A percentile compares a stretch with the other conserved stretches of the same genome.
Conservation (phyloP, 2,329 filamentous ascomycete genomes). For the Fonsecaea pugnacius region DNA sequence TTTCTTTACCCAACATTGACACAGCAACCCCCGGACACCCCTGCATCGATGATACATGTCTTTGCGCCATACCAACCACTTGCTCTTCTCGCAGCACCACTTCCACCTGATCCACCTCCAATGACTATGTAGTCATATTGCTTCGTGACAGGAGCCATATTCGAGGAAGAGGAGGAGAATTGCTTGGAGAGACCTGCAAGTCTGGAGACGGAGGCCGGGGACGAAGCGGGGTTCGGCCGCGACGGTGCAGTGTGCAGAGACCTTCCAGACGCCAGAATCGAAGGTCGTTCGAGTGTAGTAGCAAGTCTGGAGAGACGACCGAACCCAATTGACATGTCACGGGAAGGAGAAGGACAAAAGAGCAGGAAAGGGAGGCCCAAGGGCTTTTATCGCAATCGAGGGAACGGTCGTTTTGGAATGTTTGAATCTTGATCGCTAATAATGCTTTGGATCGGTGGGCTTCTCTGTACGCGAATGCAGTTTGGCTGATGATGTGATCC, state of each 20-base stretch:
- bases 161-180: conserved; percentile 43
- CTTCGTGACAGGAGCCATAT: conserved; percentile 54
- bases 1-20: conserved; percentile 56
- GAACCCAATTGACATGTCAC: conserved; percentile 35
- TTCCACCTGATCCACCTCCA: conserved; percentile 59
- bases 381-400: conserved; percentile 16
- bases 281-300: conserved; percentile 13
- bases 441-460: not conserved
- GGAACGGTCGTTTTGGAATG: not conserved
- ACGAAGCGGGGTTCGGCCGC: conserved; percentile 13
- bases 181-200: conserved; percentile 49
- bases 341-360: conserved; percentile 11
- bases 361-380: conserved; percentile 2
- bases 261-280: conserved; percentile 24
- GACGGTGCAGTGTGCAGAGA: conserved; percentile 4
- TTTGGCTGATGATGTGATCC: conserved; percentile 32
- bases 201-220: conserved; percentile 39
- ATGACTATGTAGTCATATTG: conserved; percentile 62
- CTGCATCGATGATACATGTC: conserved; percentile 57
- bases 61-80: conserved; percentile 59
- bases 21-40: conserved; percentile 55
- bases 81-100: conserved; percentile 55
- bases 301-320: conserved; percentile 24
- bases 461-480: too few relatives aligned
- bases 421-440: not conserved